Percentiles rank a stretch among this genome's conserved stretches.
Conservation (phyloP, 2,329 filamentous ascomycete genomes). For the Pseudogymnoascus sp. region DNA sequence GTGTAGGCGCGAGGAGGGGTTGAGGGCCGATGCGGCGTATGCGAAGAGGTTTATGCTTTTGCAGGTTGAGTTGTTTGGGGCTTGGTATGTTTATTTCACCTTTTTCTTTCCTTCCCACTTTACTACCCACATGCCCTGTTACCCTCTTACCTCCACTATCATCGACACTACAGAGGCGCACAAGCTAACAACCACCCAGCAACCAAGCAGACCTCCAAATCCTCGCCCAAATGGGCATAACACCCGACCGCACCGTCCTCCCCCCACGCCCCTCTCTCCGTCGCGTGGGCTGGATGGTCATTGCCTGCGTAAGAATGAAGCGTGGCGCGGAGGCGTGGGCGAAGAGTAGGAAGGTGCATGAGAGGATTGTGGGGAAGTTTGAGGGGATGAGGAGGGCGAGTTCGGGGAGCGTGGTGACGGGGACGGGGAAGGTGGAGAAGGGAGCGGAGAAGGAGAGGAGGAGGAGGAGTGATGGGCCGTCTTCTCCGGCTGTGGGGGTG, state of each 20-base stretch:
- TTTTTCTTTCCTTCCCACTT: slow-evolving; percentile 13
- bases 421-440: background rate
- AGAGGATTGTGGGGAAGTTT: slow-evolving; percentile 25
- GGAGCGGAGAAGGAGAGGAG: background rate
- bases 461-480: background rate
- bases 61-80: slow-evolving; percentile 75
- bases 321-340: slow-evolving; percentile 44
- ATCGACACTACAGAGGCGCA: background rate
- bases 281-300: slow-evolving; percentile 42
- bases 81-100: slow-evolving; percentile 64
- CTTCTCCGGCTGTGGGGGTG: background rate
- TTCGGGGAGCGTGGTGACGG: background rate
- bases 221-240: slow-evolving; percentile 74
- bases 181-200: slow-evolving; percentile 43
- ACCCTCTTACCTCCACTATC: background rate
- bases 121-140: background rate
- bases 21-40: slow-evolving; percentile 75
- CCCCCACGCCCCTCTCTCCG: slow-evolving; percentile 42
- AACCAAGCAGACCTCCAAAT: slow-evolving; percentile 88
- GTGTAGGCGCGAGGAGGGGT: slow-evolving; percentile 70
- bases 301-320: slow-evolving; percentile 47
- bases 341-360: slow-evolving; percentile 41
- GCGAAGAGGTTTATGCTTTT: slow-evolving; percentile 79
- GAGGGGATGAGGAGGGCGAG: slow-evolving; percentile 22
- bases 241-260: slow-evolving; percentile 38